Conservation (phyloP, 345 rosid genomes). For the Zanthoxylum bungeanum region DNA sequence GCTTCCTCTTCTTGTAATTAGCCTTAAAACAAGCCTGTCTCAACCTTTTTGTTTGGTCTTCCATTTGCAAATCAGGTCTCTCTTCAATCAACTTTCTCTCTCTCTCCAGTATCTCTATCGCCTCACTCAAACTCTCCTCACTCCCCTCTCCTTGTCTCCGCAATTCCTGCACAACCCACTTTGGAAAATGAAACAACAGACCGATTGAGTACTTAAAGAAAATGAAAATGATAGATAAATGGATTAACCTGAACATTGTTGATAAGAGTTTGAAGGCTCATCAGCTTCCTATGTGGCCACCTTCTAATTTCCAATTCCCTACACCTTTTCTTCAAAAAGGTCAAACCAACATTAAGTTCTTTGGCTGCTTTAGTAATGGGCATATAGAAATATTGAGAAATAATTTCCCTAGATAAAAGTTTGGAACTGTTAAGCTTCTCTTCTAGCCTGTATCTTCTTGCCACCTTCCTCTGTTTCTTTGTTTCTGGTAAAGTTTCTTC, state of each 20-base stretch:
- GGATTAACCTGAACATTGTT: conserved; percentile 39
- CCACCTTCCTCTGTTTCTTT: conserved; percentile 12
- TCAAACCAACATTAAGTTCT: conserved; percentile 59
- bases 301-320: conserved; percentile 56
- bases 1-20: conserved; percentile 62
- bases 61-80: conserved; percentile 51
- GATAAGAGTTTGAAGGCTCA: conserved; percentile 48
- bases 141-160: conserved; percentile 24
- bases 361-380: conserved; percentile 65
- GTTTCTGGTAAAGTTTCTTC: conserved; percentile 1
- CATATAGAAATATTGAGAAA: conserved; percentile 51
- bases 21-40: conserved; percentile 87
- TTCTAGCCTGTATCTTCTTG: conserved; percentile 5
- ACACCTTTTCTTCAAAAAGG: conserved; percentile 61
- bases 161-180: conserved; percentile 24
- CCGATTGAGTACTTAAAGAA: too few species aligned
- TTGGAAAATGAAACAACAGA: background rate
- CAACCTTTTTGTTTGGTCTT: conserved; percentile 55
- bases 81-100: conserved; percentile 67
- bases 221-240: background rate
- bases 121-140: conserved; percentile 31
- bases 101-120: conserved; percentile 50
- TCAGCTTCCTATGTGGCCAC: conserved; percentile 75
- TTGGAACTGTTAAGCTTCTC: conserved; percentile 18
- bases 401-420: conserved; percentile 30